These are phyloP conservation scores for Trichophyton schoenleinii DNA, from an alignment of 2,329 filamentous ascomycete species.

Conservation along the genomic window DNA sequence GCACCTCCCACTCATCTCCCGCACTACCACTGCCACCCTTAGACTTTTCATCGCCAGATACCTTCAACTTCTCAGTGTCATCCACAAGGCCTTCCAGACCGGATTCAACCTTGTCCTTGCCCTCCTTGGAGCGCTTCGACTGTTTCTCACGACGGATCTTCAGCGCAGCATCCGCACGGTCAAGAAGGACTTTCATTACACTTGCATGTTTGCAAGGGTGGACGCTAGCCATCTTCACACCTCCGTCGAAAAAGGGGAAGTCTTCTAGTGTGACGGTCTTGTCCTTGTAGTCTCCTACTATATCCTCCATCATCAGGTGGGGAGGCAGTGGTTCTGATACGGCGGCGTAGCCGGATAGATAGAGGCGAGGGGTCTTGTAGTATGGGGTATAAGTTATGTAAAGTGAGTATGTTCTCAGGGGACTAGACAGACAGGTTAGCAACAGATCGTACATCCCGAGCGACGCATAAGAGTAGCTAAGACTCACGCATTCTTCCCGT, in stretches of 20 bases:
- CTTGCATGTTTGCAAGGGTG: constrained; percentile 95
- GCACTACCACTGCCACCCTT: constrained; percentile 23
- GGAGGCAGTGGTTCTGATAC: constrained; percentile 70
- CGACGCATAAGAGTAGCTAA: constrained; percentile 10
- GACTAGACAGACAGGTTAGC: constrained; percentile 38
- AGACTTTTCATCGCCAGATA: constrained; percentile 39
- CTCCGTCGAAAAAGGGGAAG: constrained; percentile 85
- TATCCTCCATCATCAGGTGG: constrained; percentile 88
- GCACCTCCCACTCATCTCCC: constrained; percentile 53
- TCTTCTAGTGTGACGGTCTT: constrained; percentile 98
- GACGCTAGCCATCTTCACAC: constrained; percentile 89
- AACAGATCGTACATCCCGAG: background rate
- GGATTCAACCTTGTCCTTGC: constrained; percentile 38
- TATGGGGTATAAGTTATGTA: constrained; percentile 98
- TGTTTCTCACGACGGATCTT: constrained; percentile 79
- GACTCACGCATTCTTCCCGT: constrained; percentile 43
- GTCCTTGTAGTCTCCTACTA: constrained; percentile 91
- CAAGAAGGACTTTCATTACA: constrained; percentile 95
- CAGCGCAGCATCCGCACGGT: constrained; percentile 84
- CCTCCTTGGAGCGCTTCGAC: constrained; percentile 42
- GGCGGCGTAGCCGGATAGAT: constrained; percentile 78
- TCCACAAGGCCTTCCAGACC: constrained; percentile 82
- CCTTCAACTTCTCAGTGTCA: constrained; percentile 50
- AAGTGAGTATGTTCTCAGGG: constrained; percentile 85
- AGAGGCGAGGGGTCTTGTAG: constrained; percentile 90